These are phyloP conservation scores for Gossypium davidsonii DNA, from an alignment of 441 rosid species.

Conservation along the genomic window DNA sequence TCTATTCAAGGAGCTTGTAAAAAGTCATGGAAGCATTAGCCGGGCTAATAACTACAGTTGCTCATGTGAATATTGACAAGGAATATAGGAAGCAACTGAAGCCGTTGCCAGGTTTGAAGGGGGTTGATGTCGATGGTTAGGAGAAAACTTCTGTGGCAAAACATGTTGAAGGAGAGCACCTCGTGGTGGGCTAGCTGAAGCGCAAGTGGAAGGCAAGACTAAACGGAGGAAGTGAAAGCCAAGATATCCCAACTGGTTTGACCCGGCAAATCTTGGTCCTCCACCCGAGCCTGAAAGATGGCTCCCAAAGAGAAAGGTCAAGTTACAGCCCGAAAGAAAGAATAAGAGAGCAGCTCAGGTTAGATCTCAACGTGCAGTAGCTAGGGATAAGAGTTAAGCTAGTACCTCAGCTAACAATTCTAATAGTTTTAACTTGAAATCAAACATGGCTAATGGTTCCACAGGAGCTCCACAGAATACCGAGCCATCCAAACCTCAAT, in stretches of 20 bases:
- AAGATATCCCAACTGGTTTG: slow-evolving; percentile 85
- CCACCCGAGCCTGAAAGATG: slow-evolving; percentile 95
- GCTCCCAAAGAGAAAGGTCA: slow-evolving; percentile 94
- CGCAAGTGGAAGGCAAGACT: slow-evolving; percentile 51
- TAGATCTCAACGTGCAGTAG: slow-evolving; percentile 82
- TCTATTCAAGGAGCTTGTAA: slow-evolving; percentile 78
- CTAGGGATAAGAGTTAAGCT: slow-evolving; percentile 66
- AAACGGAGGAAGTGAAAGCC: slow-evolving; percentile 95
- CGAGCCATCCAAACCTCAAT: slow-evolving; percentile 43
- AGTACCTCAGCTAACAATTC: slow-evolving; percentile 36
- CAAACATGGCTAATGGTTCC: slow-evolving; percentile 41
- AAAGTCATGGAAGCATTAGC: slow-evolving; percentile 54
- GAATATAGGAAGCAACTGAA: slow-evolving; percentile 69
- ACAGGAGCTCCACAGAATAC: slow-evolving; percentile 39
- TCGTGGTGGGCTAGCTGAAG: slow-evolving; percentile 19
- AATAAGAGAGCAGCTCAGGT: slow-evolving; percentile 91
- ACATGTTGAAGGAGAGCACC: slow-evolving; percentile 47
- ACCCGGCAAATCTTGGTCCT: slow-evolving; percentile 89
- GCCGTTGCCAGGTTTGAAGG: slow-evolving; percentile 65
- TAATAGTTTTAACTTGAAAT: slow-evolving; percentile 30
- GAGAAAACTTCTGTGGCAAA: slow-evolving; percentile 87
- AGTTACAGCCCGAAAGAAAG: slow-evolving; percentile 87
- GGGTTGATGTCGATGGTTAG: slow-evolving; percentile 62
- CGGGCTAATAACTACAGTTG: slow-evolving; percentile 78
- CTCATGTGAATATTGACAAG: slow-evolving; percentile 67